Percentiles rank a stretch among this genome's conserved stretches.
phyloP scores from a whole-genome alignment of 345 rosid species.

The Eucalyptus curtisii region DNA sequence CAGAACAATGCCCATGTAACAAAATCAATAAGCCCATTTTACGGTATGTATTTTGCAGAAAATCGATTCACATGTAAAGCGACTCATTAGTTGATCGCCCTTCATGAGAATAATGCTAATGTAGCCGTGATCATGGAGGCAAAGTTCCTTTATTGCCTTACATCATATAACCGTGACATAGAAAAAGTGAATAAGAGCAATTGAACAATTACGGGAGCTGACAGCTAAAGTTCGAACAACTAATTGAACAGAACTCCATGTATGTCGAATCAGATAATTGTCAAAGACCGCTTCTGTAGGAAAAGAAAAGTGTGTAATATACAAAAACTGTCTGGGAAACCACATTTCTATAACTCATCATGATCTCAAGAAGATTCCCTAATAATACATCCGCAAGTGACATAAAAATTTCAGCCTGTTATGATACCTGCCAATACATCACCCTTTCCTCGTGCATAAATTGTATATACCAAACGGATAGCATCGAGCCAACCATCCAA shows the following conservation, averaged over 20 bases:
- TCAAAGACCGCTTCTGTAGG: neutral
- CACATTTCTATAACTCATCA: neutral
- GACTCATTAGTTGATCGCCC: neutral
- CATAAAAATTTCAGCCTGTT: slow-evolving; percentile 31
- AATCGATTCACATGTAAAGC: neutral
- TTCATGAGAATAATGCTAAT: neutral
- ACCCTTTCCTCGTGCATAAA: slow-evolving; percentile 82
- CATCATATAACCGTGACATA: neutral
- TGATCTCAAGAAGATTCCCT: neutral
- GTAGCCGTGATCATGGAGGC: neutral
- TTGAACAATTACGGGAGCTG: neutral
- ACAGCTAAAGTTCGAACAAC: neutral
- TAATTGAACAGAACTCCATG: neutral
- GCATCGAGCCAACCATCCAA: slow-evolving; percentile 98
- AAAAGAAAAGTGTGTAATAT: neutral
- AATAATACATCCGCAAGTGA: neutral
- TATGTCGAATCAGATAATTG: neutral
- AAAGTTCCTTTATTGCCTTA: neutral
- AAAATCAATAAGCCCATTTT: neutral
- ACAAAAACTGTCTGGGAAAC: neutral
- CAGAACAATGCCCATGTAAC: neutral
- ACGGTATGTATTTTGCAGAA: neutral
- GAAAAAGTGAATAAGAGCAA: neutral
- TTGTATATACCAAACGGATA: slow-evolving; percentile 79
- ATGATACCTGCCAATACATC: slow-evolving; percentile 89